Evolutionary conservation across 2,329 filamentous ascomycete species (phyloP), one percentile per base, ranked within the genome.

Genomic region (Calonectria honghensis): DNA sequence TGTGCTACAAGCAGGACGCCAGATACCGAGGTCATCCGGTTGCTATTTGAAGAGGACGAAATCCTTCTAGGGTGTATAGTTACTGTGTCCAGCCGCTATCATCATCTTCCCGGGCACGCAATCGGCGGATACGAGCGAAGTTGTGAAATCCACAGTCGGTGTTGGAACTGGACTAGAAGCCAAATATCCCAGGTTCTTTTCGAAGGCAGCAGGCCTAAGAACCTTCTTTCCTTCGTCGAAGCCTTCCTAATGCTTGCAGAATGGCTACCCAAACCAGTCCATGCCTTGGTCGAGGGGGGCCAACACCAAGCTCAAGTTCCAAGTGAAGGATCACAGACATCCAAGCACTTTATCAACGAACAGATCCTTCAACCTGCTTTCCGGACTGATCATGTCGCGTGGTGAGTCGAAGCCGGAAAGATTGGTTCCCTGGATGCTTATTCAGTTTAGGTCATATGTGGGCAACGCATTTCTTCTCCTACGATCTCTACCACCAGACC

Each of bases 401-500:
- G 71, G 71, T 70, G 48, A 57, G 41, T 6, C 20, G n/a, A 24
- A 24, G 2, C 32, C 4, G 11, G 27, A 18, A 32, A 32, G 7
- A 32, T 32, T 32, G 20, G 14, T 24, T 10, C 9, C 13, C 27
- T 20, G 4, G 2, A 54, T 32, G 51, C 51, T 29, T 7, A 29
- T 31, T 54, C 27, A 10, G 2, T 29, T n/a, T 2, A 73, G 71
- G 71, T 73, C 71, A 4, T 73, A 73, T 50, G 71, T 73, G 0
- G 71, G 71, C 2, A 73, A 73, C 24, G 71, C 71, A 20, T 70
- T 70, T 18, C 71, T 73, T 24, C 71, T 73, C 4, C 31, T 73
- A 4, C 57, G 71, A 6, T 73, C 66, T 6, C 48, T 73, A 1
- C 35, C 71, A 1, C 71, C 71, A 6, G 48, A 52, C 10, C 66